These are phyloP conservation scores for Trichoderma oligosporum DNA, from an alignment of 2,329 filamentous ascomycete genomes.

Conservation along the genomic window DNA sequence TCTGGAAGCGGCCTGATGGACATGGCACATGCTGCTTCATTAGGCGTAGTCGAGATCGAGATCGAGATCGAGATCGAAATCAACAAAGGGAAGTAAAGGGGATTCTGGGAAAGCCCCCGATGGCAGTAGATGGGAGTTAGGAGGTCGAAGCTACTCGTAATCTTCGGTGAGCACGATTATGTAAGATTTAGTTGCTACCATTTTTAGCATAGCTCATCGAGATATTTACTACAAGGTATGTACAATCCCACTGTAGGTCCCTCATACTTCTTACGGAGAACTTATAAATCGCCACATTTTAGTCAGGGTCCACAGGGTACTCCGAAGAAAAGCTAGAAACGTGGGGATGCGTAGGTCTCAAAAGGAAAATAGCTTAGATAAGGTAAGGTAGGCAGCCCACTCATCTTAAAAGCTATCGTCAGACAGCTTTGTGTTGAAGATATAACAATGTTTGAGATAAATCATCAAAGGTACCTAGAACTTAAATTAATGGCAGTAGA, in stretches of 20 bases:
- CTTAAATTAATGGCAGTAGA: not conserved
- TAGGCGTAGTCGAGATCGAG: not conserved
- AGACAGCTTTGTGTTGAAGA: not conserved
- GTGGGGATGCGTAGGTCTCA: not conserved
- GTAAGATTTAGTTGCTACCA: constrained; percentile 8
- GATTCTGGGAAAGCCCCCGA: not conserved
- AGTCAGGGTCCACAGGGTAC: constrained; percentile 2
- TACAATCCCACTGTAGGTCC: no score
- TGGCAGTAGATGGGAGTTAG: no score
- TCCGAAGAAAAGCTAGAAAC: not conserved
- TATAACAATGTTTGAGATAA: not conserved
- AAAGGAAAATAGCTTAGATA: no score
- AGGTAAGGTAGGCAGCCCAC: not conserved
- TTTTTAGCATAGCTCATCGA: not conserved
- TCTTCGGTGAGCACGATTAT: no score
- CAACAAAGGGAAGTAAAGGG: not conserved
- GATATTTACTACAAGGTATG: no score
- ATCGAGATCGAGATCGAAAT: not conserved
- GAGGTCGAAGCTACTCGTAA: no score
- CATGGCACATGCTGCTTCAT: constrained; percentile 40
- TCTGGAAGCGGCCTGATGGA: constrained; percentile 67
- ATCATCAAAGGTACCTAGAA: not conserved
- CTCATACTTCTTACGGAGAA: no score
- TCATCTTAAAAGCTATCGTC: not conserved
- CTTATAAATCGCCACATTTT: not conserved